Conservation (phyloP, 2,329 filamentous ascomycete genomes). For the Pestalotiopsis sp. region DNA sequence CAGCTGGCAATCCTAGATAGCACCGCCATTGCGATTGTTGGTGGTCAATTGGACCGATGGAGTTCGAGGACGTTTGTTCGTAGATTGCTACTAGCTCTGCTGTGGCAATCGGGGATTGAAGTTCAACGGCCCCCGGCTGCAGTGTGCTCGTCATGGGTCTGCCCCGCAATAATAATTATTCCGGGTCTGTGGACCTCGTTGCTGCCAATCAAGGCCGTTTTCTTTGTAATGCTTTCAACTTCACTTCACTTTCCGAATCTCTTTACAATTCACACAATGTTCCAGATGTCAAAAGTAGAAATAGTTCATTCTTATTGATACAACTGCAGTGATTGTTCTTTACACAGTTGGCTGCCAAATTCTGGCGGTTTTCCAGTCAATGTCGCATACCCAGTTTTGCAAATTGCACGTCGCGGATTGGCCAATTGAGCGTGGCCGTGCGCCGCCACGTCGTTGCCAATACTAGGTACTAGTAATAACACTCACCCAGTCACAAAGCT, state of each 20-base stretch:
- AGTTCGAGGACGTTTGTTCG: constrained; percentile 7
- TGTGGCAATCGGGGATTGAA: constrained; percentile 15
- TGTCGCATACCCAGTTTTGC: not conserved
- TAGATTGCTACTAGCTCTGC: constrained; percentile 3
- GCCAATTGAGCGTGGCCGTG: not conserved
- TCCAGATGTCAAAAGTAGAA: not conserved
- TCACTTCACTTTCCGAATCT: not conserved
- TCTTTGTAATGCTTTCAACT: not conserved
- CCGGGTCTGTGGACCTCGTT: not conserved
- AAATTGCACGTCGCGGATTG: not conserved
- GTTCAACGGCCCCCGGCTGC: constrained; percentile 4
- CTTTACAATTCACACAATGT: not conserved
- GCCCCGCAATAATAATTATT: constrained; percentile 13
- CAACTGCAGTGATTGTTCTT: not conserved
- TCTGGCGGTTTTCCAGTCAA: not conserved
- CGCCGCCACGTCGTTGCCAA: not conserved
- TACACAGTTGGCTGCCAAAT: not conserved
- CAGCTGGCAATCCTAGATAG: constrained; percentile 74
- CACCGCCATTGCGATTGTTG: constrained; percentile 61
- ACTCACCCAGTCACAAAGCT: not conserved
- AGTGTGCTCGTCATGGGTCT: constrained; percentile 15
- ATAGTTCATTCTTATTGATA: not conserved
- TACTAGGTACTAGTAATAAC: not conserved
- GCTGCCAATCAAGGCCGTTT: not conserved
- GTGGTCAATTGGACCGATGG: constrained; percentile 29